Base-by-base conservation (phyloP, 2,329 filamentous ascomycete genomes). In the Penicillium sp. region DNA sequence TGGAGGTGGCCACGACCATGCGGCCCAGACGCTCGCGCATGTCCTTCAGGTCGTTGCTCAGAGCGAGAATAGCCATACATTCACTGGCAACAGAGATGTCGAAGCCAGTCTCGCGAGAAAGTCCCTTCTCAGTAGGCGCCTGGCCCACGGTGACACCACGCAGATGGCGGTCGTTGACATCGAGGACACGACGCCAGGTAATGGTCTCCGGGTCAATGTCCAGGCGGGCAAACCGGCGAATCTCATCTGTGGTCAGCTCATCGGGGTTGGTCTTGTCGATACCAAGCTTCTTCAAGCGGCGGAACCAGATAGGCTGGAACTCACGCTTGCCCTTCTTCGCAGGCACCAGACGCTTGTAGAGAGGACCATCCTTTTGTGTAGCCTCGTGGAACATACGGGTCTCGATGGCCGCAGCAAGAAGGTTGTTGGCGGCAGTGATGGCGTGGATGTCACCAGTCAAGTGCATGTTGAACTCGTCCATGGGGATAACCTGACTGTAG, bases 391-490 rank as follows among this genome's bases (percentile, higher is more conserved):
- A 98, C 74, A 98, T 97, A 60, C 93, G 85, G 1, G 93, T 97
- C 67, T 98, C 93, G 53, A 98, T 94, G 28, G 93, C 93, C 44
- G 93, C 93, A 36, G 93, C 91, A 35, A 98, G 80, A 47, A 98
- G 77, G 72, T 98, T 98, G 79, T 97, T 98, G 29, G 93, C 93
- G 23, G 91, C 91, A 43, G 89, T 89, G 63, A 98, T 93, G 56
- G 93, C 93, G 69, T 98, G 93, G 47, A 98, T 97, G 67, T 98
- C 93, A 62, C 93, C 93, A 45, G 93, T 98, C 62, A 98, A 74
- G 69, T 98, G 93, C 65, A 98, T 76, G 73, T 98, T 98, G 77
- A 98, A 98, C 70, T 98, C 93, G 62, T 98, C 93, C 93, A 98
- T 98, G 49, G 93, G 93, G 61, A 98, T 97, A 64, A 98, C 93